phyloP scores from a whole-genome alignment of 2,329 filamentous ascomycete species.

The Aspergillus clavatus region DNA sequence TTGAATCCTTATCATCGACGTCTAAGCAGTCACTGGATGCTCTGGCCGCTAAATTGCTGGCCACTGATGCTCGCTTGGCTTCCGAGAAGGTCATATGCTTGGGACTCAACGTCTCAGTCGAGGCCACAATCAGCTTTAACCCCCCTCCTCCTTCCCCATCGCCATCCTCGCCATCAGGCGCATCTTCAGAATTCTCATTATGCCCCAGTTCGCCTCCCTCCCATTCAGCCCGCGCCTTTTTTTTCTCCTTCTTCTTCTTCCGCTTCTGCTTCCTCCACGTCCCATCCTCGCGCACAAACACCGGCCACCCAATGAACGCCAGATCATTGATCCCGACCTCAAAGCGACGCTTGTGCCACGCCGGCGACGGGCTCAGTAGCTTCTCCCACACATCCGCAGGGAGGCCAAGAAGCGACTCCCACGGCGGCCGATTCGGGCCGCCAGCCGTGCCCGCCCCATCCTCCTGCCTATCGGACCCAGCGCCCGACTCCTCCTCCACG shows the following conservation, averaged over 20 bases:
- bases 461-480: constrained; percentile 26
- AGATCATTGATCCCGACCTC: constrained; percentile 76
- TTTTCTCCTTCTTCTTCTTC: constrained; percentile 38
- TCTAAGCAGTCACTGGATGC: constrained; percentile 23
- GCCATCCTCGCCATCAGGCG: constrained; percentile 28
- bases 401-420: constrained; percentile 66
- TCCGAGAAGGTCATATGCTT: constrained; percentile 19
- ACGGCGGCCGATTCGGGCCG: constrained; percentile 27
- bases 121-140: constrained; percentile 29
- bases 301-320: constrained; percentile 75
- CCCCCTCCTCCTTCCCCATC: constrained; percentile 1
- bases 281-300: constrained; percentile 75
- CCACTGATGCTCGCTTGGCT: constrained; percentile 19
- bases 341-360: constrained; percentile 76
- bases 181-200: constrained; percentile 34
- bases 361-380: constrained; percentile 67
- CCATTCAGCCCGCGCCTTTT: constrained; percentile 30
- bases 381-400: constrained; percentile 73
- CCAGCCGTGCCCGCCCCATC: constrained; percentile 18
- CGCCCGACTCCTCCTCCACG: constrained; percentile 29
- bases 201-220: constrained; percentile 33
- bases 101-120: constrained; percentile 23
- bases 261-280: constrained; percentile 66
- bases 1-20: constrained; percentile 51
- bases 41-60: constrained; percentile 20